Evolutionary conservation across 2,329 filamentous ascomycete genomes (phyloP), one percentile per base, ranked within the genome.

Genomic region (Colletotrichum shisoi): DNA sequence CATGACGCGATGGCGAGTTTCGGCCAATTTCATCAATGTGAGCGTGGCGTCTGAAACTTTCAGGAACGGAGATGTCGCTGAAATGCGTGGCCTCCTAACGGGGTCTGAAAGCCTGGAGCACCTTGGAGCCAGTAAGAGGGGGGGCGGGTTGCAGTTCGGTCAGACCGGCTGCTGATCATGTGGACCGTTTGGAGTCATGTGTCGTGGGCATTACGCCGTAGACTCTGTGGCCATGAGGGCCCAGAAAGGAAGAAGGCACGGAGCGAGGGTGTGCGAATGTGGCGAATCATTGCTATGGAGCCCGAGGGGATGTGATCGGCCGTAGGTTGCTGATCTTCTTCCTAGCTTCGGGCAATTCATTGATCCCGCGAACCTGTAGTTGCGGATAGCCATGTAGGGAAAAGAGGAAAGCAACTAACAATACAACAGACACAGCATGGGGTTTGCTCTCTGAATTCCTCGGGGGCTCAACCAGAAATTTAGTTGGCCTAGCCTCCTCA

Each of bases 251-350:
- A 31, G 34, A 12, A 31, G 19, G n/a, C 27, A 19, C 24, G 42
- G 13, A 27, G 17, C 51, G 31, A 37, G 39, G 34, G 31, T 19
- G 12, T 12, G n/a, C 17, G 46, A 39, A 39, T 19, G 40, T 42
- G 37, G 21, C 4, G 27, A 46, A 39, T 39, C 7, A 52, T 24
- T 51, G 45, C 12, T 48, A 58, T 37, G 53, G 39, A 24, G 40
- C n/a, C 12, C 51, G 13, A n/a, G 37, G 34, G 58, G 24, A 5
- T n/a, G 34, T 42, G 49, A 62, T 66, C 49, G 34, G 13, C 57
- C 63, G 27, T 42, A n/a, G 24, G 13, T 37, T 57, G 49, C 61
- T 44, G 31, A 54, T 60, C 48, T 13, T 64, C 11, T 31, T 52
- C 19, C 42, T n/a, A 39, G 56, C 27, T 42, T 46, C 31, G 8